Conservation (phyloP, 176 grass and related monocot species). For the Oryza coarctata region DNA sequence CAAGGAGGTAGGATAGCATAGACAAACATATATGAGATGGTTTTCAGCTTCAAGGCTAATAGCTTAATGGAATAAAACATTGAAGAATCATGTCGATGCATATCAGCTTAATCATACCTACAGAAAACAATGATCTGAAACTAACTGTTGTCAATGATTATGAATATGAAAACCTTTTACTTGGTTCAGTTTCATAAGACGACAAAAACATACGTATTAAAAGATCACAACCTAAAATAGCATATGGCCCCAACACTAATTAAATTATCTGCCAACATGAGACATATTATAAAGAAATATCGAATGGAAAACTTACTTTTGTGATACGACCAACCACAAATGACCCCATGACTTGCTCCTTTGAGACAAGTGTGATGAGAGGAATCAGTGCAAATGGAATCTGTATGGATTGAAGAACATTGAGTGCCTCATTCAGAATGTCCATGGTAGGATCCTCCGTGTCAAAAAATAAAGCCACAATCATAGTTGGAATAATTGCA, state of each 20-base stretch:
- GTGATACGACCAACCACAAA: conserved; percentile 80
- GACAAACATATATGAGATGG: not conserved
- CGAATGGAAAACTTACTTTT: conserved; percentile 57
- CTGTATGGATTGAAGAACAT: conserved; percentile 96
- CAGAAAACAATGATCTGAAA: not conserved
- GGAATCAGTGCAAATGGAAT: conserved; percentile 98
- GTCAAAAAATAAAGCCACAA: conserved; percentile 88
- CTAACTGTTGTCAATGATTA: not conserved
- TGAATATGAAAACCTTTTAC: not conserved
- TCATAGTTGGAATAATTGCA: conserved; percentile 88
- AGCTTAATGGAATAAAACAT: not conserved
- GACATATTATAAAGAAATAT: conserved; percentile 6
- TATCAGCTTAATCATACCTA: not conserved
- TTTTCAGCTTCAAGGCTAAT: not conserved
- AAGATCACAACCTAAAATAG: not conserved
- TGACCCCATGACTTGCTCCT: conserved; percentile 84
- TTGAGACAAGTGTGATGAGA: conserved; percentile 87
- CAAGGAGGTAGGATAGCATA: not conserved
- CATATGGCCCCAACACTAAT: not conserved
- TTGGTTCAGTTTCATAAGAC: not conserved
- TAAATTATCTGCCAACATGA: not conserved
- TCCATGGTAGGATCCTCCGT: conserved; percentile 93
- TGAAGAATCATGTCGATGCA: conserved; percentile 9
- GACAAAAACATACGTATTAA: not conserved
- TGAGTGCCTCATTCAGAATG: conserved; percentile 82